phyloP scores from a whole-genome alignment of 768 basidiomycete species.

The Phanerochaete carnosa region DNA sequence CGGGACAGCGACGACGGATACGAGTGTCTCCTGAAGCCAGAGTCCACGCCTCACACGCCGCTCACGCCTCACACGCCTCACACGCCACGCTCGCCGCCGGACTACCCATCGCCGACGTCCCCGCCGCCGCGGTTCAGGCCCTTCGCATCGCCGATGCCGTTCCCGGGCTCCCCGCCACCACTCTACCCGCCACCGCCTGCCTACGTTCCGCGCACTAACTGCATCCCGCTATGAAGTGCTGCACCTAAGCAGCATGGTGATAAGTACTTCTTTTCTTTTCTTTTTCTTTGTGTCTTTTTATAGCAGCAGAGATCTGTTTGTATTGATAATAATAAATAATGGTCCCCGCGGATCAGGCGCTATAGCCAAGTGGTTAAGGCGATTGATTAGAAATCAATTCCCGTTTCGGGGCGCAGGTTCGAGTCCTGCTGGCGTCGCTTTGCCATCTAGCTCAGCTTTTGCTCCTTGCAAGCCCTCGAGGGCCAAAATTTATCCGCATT shows the following conservation, averaged over 20 bases:
- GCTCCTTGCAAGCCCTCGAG: too few relatives aligned
- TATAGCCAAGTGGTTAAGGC: conserved; percentile 81
- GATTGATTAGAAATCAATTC: conserved; percentile 60
- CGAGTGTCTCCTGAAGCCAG: neutral
- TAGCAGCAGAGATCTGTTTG: too few relatives aligned
- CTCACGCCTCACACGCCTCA: neutral
- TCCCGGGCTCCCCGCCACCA: conserved; percentile 14
- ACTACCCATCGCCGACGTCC: conserved; percentile 17
- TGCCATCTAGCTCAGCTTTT: neutral
- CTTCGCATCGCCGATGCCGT: conserved; percentile 6
- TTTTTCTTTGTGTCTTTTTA: too few relatives aligned
- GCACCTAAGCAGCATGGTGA: too few relatives aligned
- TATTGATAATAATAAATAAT: too few relatives aligned
- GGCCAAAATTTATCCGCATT: neutral
- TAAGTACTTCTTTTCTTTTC: too few relatives aligned
- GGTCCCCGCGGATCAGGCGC: too few relatives aligned
- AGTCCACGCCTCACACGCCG: conserved; percentile 7
- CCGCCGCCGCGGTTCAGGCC: conserved; percentile 3
- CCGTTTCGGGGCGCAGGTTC: conserved; percentile 14
- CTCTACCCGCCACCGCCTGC: conserved; percentile 21
- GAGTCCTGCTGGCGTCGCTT: conserved; percentile 12
- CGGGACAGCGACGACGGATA: conserved; percentile 1
- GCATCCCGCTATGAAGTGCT: too few relatives aligned
- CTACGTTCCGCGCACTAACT: conserved; percentile 18
- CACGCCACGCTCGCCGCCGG: conserved; percentile 22